Percentiles rank a stretch among this genome's conserved stretches.
Conservation (phyloP, 2,329 filamentous ascomycete species). For the Lizonia empirigonia region DNA sequence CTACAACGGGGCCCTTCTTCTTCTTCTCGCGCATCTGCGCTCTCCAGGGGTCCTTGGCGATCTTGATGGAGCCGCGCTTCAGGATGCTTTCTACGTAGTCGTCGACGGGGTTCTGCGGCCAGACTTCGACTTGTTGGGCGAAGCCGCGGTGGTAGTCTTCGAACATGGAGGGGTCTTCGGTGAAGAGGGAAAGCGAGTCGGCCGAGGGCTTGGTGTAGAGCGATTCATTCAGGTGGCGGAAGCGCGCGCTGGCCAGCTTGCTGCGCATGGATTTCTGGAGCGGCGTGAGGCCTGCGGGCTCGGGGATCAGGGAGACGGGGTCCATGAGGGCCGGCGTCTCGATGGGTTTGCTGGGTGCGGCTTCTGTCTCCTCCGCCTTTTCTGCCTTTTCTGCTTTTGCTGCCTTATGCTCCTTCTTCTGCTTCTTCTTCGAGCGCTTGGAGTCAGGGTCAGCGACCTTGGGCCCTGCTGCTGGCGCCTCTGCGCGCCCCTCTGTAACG, state of each 20-base stretch:
- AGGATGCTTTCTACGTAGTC: slow-evolving; percentile 77
- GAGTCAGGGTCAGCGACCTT: slow-evolving; percentile 26
- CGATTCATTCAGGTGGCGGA: slow-evolving; percentile 95
- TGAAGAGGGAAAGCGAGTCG: slow-evolving; percentile 83
- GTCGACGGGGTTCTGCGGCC: slow-evolving; percentile 96
- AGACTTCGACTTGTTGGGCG: slow-evolving; percentile 90
- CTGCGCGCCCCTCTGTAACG: slow-evolving; percentile 27
- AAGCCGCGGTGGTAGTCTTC: slow-evolving; percentile 96
- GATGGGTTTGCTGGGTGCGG: slow-evolving; percentile 11
- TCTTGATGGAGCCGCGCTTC: slow-evolving; percentile 63
- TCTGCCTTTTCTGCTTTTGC: slow-evolving; percentile 16
- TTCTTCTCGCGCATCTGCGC: slow-evolving; percentile 49
- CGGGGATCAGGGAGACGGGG: slow-evolving; percentile 38
- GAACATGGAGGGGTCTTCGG: slow-evolving; percentile 88
- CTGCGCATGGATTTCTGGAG: slow-evolving; percentile 93
- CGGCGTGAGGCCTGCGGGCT: slow-evolving; percentile 75
- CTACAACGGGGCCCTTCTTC: slow-evolving; percentile 30
- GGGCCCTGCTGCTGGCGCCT: slow-evolving; percentile 15
- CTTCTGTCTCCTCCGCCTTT: not conserved
- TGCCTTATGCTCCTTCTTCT: slow-evolving; percentile 41
- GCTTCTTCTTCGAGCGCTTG: slow-evolving; percentile 45
- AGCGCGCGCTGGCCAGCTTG: slow-evolving; percentile 92
- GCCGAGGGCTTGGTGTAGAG: slow-evolving; percentile 90
- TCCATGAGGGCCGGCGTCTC: slow-evolving; percentile 40
- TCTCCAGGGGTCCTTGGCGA: slow-evolving; percentile 41